Evolutionary conservation across 192 early-diverging fungal genomes (phyloP), one percentile per base, ranked within the genome.

Genomic region (Mortierella alpina): DNA sequence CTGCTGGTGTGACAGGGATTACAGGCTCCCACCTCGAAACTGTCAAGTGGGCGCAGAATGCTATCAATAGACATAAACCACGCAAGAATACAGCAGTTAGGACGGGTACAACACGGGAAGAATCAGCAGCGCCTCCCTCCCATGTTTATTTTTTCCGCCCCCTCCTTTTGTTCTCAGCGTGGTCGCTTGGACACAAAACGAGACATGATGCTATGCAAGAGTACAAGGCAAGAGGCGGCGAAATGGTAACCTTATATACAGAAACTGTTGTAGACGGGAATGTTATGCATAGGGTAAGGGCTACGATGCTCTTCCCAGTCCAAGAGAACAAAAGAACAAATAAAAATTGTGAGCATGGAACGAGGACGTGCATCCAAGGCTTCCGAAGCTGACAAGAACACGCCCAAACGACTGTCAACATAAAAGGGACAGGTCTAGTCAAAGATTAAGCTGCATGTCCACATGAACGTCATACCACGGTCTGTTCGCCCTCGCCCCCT

Each of bases 31-130:
- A 80, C 11, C 77, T 63, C 12, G 77, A 68, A 10, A 72, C 65
- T 5, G 65, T 80, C 7, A 80, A 55, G 31, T 80, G 77, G 13
- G 77, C 72, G 22, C 64, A 80, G 49, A 80, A 80, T 50, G 77
- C 77, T 80, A 80, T 63, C 18, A 61, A 80, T 67, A 72, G 53
- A 70, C 5, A 46, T 5, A 23, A 67, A 49, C 12, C 14, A 31
- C 31, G 8, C n/a, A 41, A 11, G 46, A 40, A 59, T 20, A 42
- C 31, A 44, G 45, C 57, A 42, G 51, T 11, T 13, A 42, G 13
- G 52, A 59, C 22, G 20, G 13, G 17, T 7, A 50, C 42, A 9
- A n/a, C 20, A 59, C 51, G 50, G 50, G 46, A 62, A 17, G 40
- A 70, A 20, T 6, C 6, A 61, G 67, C 57, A 51, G 14, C 13